These are phyloP conservation scores for Penicillium desertorum DNA, from an alignment of 495 filamentous ascomycete species.

Conservation along the genomic window DNA sequence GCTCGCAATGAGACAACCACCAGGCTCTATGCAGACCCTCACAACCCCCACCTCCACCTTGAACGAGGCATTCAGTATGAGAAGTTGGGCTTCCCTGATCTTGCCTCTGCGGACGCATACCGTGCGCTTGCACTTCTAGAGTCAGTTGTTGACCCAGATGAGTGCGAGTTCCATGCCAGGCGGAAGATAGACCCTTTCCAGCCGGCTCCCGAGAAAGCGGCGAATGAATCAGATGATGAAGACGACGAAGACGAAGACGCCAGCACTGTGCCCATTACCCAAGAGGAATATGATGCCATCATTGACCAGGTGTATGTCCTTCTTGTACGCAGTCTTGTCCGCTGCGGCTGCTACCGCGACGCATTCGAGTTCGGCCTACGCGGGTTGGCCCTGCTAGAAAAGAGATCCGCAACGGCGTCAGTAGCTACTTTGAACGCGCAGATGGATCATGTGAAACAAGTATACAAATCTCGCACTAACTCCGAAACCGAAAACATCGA, in stretches of 20 bases:
- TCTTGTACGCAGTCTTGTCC: conserved; percentile 56
- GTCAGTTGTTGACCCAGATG: conserved; percentile 64
- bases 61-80: conserved; percentile 68
- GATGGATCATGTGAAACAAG: conserved; percentile 29
- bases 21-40: conserved; percentile 55
- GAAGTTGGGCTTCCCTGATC: conserved; percentile 79
- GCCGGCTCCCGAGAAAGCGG: conserved; percentile 8
- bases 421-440: conserved; percentile 26
- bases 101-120: conserved; percentile 89
- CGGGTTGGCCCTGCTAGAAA: conserved; percentile 35
- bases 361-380: conserved; percentile 64
- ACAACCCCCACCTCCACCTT: conserved; percentile 76
- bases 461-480: conserved; percentile 32
- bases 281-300: conserved; percentile 42
- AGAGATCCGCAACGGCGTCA: conserved; percentile 10
- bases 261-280: conserved; percentile 37
- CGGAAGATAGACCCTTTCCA: conserved; percentile 23
- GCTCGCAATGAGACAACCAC: conserved; percentile 28
- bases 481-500: conserved; percentile 37
- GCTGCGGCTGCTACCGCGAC: conserved; percentile 69
- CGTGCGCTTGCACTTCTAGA: conserved; percentile 82
- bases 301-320: conserved; percentile 44
- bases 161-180: conserved; percentile 45
- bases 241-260: conserved; percentile 39
- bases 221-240: conserved; percentile 31